phyloP scores from a whole-genome alignment of 192 early-diverging fungal species.

The Entrophospora sp. region DNA sequence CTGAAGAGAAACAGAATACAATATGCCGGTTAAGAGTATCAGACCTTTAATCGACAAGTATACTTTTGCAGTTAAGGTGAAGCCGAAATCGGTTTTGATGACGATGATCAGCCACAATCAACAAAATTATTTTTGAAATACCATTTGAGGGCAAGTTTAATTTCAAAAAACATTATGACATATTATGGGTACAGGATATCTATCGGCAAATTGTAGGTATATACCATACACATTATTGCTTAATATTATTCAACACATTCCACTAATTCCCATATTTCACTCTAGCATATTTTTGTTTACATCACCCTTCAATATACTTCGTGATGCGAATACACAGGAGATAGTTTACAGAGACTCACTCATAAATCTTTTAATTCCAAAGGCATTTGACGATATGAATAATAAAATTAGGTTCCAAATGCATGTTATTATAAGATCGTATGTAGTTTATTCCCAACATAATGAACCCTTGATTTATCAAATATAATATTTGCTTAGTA shows the following conservation, averaged over 20 bases:
- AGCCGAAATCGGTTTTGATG: slow-evolving; percentile 4
- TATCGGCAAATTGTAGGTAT: slow-evolving; percentile 14
- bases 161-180: slow-evolving; percentile 19
- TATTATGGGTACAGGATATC: slow-evolving; percentile 18
- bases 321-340: slow-evolving; percentile 10
- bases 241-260: neutral
- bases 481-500: slow-evolving; percentile 16
- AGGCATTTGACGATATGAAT: slow-evolving; percentile 10
- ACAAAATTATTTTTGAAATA: slow-evolving; percentile 14
- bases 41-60: slow-evolving; percentile 15
- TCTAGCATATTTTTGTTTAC: slow-evolving; percentile 5
- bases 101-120: slow-evolving; percentile 4
- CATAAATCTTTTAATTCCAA: slow-evolving; percentile 16
- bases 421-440: slow-evolving; percentile 12
- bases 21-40: neutral
- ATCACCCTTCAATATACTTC: slow-evolving; percentile 12
- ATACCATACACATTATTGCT: slow-evolving; percentile 3
- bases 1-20: slow-evolving; percentile 18
- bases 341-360: slow-evolving; percentile 16
- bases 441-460: slow-evolving; percentile 2
- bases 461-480: slow-evolving; percentile 1
- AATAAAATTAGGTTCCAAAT: slow-evolving; percentile 15
- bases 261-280: slow-evolving; percentile 11
- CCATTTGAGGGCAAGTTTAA: slow-evolving; percentile 14
- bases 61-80: neutral